Base-by-base conservation (phyloP, 2,329 filamentous ascomycete species). In the Aspergillus fumigatiaffinis region DNA sequence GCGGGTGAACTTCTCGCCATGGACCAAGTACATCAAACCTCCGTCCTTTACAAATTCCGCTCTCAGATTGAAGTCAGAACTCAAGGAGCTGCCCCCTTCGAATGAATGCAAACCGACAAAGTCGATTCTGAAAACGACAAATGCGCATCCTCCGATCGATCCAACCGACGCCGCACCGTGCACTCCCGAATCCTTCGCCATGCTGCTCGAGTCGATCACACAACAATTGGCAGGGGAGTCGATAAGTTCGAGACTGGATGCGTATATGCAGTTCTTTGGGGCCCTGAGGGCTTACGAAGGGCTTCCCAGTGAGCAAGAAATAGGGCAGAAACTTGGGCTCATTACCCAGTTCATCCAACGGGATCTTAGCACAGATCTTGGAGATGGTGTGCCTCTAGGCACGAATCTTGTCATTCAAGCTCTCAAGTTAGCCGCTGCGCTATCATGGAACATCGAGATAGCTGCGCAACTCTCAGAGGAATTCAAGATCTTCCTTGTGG, bases 201-300 rank as follows among this genome's bases (percentile, higher is more conserved):
- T 86, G 65, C 94, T 97, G 87, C 77, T 97, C 62, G 90, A 96
- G 65, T 95, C 91, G 0, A 86, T 91, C 4, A 83, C 91, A 38
- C 87, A 90, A 73, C 89, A 94, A 74, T 82, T 99, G 50, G 89
- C 88, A 41, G 87, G 89, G 23, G 80, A 85, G 29, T 89, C 92
- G 63, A 82, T 88, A 53, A 83, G 86, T 56, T 87, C 85, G 12
- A 88, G 88, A 63, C 75, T 94, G 32, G 94, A 99, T 76, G 91
- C 92, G 51, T 97, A 99, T 68, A 86, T 87, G 70, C 89, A 89
- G 67, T 79, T 99, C 48, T 85, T 88, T 32, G 83, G 86, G 35
- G 87, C 88, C 3, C 79, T 97, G 65, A 90, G 91, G 71, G 84
- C 88, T 5, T 96, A 93, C 56, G 90, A 92, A 60, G 89, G 90